These are phyloP conservation scores for Macaranga tanarius DNA, from an alignment of 441 rosid genomes.

Conservation along the genomic window DNA sequence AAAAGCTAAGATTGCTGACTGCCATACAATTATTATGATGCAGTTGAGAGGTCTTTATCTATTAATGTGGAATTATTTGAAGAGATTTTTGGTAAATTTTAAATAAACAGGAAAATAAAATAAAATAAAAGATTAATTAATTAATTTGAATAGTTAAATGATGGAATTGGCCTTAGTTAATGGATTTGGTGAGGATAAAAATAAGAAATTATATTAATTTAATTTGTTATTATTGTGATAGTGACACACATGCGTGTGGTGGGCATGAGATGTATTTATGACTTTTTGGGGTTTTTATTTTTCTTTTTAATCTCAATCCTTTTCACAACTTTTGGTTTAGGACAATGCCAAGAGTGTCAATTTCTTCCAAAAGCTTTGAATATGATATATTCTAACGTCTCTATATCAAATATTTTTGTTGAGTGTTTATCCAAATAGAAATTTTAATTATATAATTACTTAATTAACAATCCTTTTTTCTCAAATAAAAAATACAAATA, in stretches of 20 bases:
- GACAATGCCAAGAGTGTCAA: slow-evolving; percentile 31
- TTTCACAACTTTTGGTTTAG: slow-evolving; percentile 29
- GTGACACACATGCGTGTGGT: slow-evolving; percentile 10
- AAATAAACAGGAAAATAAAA: background rate
- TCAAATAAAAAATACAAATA: too few relatives aligned
- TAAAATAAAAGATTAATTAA: background rate
- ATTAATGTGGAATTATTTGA: slow-evolving; percentile 28
- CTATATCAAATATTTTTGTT: background rate
- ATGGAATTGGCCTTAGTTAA: background rate
- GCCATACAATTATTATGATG: background rate
- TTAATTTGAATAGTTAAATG: background rate
- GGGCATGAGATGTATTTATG: slow-evolving; percentile 10
- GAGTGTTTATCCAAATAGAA: background rate
- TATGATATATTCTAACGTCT: background rate
- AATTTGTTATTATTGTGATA: background rate
- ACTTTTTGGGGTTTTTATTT: slow-evolving; percentile 6
- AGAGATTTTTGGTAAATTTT: background rate
- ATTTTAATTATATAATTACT: too few relatives aligned
- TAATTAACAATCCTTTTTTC: background rate
- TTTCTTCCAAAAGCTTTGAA: slow-evolving; percentile 24
- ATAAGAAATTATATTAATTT: too few relatives aligned
- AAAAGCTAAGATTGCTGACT: background rate
- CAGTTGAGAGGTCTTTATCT: slow-evolving; percentile 29
- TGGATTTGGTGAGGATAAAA: background rate
- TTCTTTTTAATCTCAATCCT: slow-evolving; percentile 27